A percentile compares a stretch with the other conserved stretches of the same genome.
phyloP scores from a whole-genome alignment of 2,329 filamentous ascomycete species.

The Xylaria multiplex region DNA sequence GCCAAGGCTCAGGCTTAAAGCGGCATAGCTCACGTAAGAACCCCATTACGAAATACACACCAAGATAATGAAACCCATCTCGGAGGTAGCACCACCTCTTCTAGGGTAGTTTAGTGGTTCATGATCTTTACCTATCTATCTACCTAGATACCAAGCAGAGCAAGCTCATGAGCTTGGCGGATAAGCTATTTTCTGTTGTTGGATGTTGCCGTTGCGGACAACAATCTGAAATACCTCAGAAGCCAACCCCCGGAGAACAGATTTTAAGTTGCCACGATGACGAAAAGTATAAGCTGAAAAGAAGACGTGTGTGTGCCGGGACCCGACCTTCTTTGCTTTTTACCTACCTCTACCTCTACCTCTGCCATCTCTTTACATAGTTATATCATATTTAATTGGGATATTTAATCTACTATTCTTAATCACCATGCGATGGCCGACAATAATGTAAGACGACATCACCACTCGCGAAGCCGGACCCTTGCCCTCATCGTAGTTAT shows the following conservation, averaged over 20 bases:
- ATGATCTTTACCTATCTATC: not conserved
- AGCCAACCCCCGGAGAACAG: not conserved
- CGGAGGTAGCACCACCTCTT: not conserved
- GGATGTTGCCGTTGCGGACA: not conserved
- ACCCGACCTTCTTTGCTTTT: not conserved
- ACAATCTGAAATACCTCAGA: not conserved
- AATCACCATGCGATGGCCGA: slow-evolving; percentile 25
- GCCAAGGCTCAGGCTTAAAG: too few species aligned
- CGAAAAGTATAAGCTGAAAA: not conserved
- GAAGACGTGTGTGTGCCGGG: not conserved
- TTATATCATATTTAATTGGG: not conserved
- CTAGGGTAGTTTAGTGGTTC: not conserved
- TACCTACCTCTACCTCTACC: not conserved
- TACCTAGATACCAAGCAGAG: not conserved
- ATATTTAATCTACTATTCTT: not conserved
- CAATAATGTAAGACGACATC: slow-evolving; percentile 6
- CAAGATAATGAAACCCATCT: too few species aligned
- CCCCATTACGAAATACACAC: too few species aligned
- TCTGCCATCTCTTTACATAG: not conserved
- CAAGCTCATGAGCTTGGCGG: not conserved
- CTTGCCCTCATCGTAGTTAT: slow-evolving; percentile 19
- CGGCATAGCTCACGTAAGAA: too few species aligned
- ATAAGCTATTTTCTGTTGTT: not conserved
- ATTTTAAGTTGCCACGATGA: slow-evolving; percentile 8
- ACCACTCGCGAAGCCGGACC: slow-evolving; percentile 19